Conservation (phyloP, 148 eudicot genomes). For the Mesembryanthemum crystallinum region DNA sequence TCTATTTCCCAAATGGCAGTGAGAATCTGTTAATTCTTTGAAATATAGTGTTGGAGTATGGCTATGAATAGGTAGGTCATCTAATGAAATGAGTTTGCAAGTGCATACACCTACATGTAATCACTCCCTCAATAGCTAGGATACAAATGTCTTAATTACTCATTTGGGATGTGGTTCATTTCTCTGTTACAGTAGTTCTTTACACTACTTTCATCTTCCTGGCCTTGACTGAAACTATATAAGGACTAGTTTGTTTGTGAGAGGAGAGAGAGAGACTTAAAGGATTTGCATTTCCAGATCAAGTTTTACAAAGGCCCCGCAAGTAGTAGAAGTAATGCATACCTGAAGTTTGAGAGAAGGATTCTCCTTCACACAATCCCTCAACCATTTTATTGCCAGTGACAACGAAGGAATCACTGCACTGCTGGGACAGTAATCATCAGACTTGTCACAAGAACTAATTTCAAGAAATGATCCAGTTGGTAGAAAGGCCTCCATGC, state of each 20-base stretch:
- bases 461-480: conserved; percentile 35
- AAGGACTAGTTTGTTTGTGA: no score
- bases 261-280: no score
- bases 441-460: conserved; percentile 30
- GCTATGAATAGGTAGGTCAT: no score
- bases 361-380: conserved; percentile 60
- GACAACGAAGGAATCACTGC: conserved; percentile 72
- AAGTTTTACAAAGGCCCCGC: background rate
- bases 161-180: background rate
- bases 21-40: no score
- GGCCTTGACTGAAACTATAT: no score
- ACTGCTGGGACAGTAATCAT: conserved; percentile 44
- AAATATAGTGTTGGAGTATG: no score
- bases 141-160: background rate
- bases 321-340: conserved; percentile 7
- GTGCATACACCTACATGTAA: no score
- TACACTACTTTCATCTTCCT: no score
- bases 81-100: no score
- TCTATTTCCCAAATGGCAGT: no score
- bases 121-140: no score
- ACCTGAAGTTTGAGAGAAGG: conserved; percentile 74
- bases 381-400: conserved; percentile 59
- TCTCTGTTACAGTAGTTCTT: background rate
- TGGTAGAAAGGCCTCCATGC: conserved; percentile 32
- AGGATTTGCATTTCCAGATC: background rate